Evolutionary conservation across 495 filamentous ascomycete species (phyloP), one percentile per base, ranked within the genome.

Genomic region (Aspergillus homomorphus): DNA sequence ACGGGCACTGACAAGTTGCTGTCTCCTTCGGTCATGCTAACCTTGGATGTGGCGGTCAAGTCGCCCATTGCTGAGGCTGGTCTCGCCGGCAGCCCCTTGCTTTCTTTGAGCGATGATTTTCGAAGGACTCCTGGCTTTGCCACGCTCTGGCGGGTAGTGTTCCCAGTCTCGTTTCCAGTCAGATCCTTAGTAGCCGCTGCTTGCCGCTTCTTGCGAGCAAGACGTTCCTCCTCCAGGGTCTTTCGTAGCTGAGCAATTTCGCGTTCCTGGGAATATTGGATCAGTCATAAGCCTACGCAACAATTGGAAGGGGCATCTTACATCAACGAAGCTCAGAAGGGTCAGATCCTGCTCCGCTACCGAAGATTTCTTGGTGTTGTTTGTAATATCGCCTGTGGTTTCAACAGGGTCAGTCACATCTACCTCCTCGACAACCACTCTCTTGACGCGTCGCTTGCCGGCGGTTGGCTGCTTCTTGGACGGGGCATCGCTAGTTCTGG

Each of bases 181-280:
- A 56, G 54, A 15, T 78, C 75, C 24, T 64, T 72, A 15, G 64
- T 44, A 16, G 61, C 53, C 58, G 59, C 67, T 1, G 71, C 65
- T 28, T 75, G 71, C 16, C 73, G 76, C 45, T 78, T 70, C 58
- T 80, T 80, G 30, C 75, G 79, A 21, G 74, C 65, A 12, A 77
- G 45, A 51, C 80, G 70, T 56, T 82, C 80, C 45, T 79, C 73
- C 56, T 82, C 80, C 18, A 82, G 57, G 1, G 73, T 78, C 63
- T 73, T 80, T 45, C 80, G 73, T 18, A 82, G 66, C 53, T 74
- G 71, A 19, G 75, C 69, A 60, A 82, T 79, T 59, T 81, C 76
- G 54, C 72, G 65, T 64, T 73, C 71, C 75, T 77, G 45, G 6
- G 7, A 10, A 42, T 45, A 0, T 50, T 24, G 38, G 19, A 12